phyloP scores from a whole-genome alignment of 352 stramenopile genomes.

The Globisporangium recalcitrans region DNA sequence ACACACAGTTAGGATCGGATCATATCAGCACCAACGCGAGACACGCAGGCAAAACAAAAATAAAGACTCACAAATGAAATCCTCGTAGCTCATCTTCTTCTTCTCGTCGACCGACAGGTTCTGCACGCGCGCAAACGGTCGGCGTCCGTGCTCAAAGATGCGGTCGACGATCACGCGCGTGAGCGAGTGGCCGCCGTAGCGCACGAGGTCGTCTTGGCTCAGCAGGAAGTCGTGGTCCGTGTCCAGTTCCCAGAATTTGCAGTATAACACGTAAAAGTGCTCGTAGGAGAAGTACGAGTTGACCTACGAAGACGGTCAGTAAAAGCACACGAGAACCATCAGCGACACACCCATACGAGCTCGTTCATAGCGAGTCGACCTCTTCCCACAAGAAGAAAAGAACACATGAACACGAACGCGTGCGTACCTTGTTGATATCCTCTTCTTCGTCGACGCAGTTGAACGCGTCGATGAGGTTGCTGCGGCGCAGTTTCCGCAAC shows the following conservation, averaged over 20 bases:
- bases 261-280: slow-evolving; percentile 99
- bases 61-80: slow-evolving; percentile 80
- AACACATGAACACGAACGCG: neutral
- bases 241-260: slow-evolving; percentile 99
- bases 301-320: slow-evolving; percentile 33
- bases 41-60: neutral
- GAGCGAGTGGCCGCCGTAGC: slow-evolving; percentile 78
- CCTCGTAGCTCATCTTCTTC: slow-evolving; percentile 89
- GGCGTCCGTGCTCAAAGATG: slow-evolving; percentile 79
- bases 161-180: slow-evolving; percentile 86
- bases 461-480: slow-evolving; percentile 94
- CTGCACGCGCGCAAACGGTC: slow-evolving; percentile 79
- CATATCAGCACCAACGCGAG: neutral
- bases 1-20: too few species aligned
- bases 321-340: neutral
- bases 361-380: too few species aligned
- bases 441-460: slow-evolving; percentile 97
- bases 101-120: slow-evolving; percentile 73
- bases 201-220: slow-evolving; percentile 76
- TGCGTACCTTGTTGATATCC: slow-evolving; percentile 98
- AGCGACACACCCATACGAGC: too few species aligned
- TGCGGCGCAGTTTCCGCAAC: slow-evolving; percentile 90
- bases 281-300: slow-evolving; percentile 98
- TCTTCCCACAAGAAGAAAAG: too few species aligned
- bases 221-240: slow-evolving; percentile 87